These are phyloP conservation scores for Metarhizium robertsii DNA, from an alignment of 2,329 filamentous ascomycete genomes.

Conservation along the genomic window DNA sequence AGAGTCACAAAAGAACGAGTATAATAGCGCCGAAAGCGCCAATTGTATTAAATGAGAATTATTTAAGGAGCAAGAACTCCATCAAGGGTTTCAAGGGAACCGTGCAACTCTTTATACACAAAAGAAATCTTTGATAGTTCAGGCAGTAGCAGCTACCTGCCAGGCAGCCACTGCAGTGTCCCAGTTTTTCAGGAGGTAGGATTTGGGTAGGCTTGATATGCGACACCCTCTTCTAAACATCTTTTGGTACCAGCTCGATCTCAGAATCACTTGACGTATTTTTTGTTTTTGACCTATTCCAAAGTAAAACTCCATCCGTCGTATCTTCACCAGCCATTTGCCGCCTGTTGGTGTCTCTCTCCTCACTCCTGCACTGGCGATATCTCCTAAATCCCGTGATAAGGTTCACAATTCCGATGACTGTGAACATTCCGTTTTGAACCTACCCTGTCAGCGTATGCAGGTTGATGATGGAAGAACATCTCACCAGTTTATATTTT, in stretches of 20 bases:
- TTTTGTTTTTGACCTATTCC: neutral
- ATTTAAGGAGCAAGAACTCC: neutral
- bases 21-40: neutral
- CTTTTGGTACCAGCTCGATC: neutral
- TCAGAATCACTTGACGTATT: neutral
- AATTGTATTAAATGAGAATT: neutral
- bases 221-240: neutral
- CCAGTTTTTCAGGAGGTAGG: neutral
- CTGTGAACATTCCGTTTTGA: neutral
- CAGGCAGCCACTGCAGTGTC: neutral
- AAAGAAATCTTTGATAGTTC: neutral
- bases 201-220: neutral
- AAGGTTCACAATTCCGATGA: neutral
- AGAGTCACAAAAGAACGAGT: neutral
- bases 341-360: neutral
- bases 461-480: neutral
- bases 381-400: neutral
- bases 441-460: neutral
- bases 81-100: neutral
- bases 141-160: neutral
- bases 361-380: neutral
- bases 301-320: neutral
- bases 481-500: neutral
- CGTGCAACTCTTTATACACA: neutral
- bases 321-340: neutral